These are phyloP conservation scores for Tinospora cordifolia DNA, from an alignment of 164 flowering plant genomes.

Conservation along the genomic window DNA sequence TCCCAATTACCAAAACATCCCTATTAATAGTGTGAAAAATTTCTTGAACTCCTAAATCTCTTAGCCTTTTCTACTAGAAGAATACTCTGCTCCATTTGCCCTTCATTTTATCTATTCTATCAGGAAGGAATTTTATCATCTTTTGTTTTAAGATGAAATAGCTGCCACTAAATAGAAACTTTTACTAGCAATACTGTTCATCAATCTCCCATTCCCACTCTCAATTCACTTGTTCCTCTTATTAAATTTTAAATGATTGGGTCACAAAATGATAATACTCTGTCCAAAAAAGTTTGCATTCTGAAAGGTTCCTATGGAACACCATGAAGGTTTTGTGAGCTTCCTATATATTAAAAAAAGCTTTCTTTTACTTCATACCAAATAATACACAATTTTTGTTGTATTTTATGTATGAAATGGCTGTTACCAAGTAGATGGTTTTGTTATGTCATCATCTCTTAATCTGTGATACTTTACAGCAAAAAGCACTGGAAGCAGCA, in stretches of 20 bases:
- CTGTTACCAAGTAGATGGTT: too few species aligned
- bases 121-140: too few species aligned
- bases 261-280: not conserved
- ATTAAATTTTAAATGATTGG: not conserved
- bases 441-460: not conserved
- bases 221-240: not conserved
- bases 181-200: too few species aligned
- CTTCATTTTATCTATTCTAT: too few species aligned
- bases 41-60: too few species aligned
- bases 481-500: conserved; percentile 95
- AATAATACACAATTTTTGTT: not conserved
- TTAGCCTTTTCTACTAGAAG: too few species aligned
- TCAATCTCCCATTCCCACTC: too few species aligned
- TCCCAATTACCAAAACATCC: too few species aligned
- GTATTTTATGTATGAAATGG: not conserved
- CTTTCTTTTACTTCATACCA: not conserved
- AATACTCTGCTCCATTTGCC: too few species aligned
- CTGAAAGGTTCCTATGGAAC: not conserved
- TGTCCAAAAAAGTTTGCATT: not conserved
- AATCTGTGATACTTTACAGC: conserved; percentile 35
- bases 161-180: not conserved
- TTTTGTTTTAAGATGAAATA: not conserved
- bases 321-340: not conserved
- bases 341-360: not conserved
- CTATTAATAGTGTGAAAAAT: too few species aligned